A percentile compares a stretch with the other conserved stretches of the same genome.
Conservation (phyloP, 805 yeast species). For the Wickerhamomyces mucosus region DNA sequence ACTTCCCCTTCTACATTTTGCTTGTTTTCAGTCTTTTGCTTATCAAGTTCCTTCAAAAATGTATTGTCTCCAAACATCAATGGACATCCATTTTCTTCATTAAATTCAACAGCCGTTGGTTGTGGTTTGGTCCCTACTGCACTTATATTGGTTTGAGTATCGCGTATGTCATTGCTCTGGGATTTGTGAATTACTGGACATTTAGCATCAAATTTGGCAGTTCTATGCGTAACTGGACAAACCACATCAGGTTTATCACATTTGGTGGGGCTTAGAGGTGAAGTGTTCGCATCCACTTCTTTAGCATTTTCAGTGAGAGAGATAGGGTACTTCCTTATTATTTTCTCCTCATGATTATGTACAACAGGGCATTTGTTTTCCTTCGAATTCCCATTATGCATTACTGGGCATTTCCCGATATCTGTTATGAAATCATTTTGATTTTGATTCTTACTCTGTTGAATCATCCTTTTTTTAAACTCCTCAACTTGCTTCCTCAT, state of each 20-base stretch:
- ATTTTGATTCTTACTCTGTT: no score
- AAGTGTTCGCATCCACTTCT: no score
- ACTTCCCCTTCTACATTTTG: background rate
- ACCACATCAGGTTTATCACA: no score
- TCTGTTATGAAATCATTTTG: conserved; percentile 1
- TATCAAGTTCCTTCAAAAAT: conserved; percentile 6
- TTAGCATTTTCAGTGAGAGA: no score
- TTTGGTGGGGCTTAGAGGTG: no score
- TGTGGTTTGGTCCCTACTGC: no score
- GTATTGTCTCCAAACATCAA: conserved; percentile 35
- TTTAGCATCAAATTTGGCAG: no score
- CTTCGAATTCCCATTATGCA: conserved; percentile 11
- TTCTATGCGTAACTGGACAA: no score
- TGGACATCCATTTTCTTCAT: conserved; percentile 33
- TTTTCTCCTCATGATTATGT: conserved; percentile 8
- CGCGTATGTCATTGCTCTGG: no score
- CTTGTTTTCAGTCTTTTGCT: background rate
- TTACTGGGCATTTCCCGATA: conserved; percentile 20
- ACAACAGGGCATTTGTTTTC: conserved; percentile 16
- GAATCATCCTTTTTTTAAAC: conserved; percentile 11
- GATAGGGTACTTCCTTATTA: background rate
- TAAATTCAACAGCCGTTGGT: no score
- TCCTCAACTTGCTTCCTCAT: conserved; percentile 28
- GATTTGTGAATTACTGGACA: no score
- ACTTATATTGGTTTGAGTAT: no score